Evolutionary conservation across 257 asterid genomes (phyloP), one percentile per base, ranked within the genome.

Genomic region (Rubia yunnanensis): DNA sequence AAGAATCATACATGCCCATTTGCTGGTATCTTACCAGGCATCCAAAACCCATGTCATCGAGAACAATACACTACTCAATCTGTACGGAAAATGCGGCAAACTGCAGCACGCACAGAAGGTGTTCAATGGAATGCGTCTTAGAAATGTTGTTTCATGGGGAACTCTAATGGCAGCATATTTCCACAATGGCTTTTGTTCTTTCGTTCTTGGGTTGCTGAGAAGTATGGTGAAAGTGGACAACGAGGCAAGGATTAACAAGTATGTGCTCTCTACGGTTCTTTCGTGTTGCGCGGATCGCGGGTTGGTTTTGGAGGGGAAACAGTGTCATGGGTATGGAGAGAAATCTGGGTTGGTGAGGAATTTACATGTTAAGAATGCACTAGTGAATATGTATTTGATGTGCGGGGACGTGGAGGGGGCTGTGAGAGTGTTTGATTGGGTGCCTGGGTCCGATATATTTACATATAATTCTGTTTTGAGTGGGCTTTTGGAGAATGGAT

Each of bases 91-190:
- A 52, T 87, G 95, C 36, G 82, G 88, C 4, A 84, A 87, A 63
- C 48, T 81, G 24, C 60, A 73, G 6, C 65, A 73, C 26, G 95
- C 95, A 1, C 96, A 88, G 75, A 65, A 32, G 28, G 61, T 89
- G 78, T 92, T 92, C 63, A 92, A 84, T 69, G 70, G 72, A 83
- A 88, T 89, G 98, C 83, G 72, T 3, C 74, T 79, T 78, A 77
- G 76, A 74, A 89, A 85, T 58, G 57, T 89, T 18, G 98, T 87
- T 34, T 77, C 96, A 4, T 89, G 96, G 95, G 78, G 94, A 5
- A 76, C 83, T 49, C 56, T 87, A 74, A 89, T 92, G 95, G 74
- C 92, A 22, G 90, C 86, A 41, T 89, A 84, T 77, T 79, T 79
- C 65, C 86, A 79, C 24, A 73, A 71, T 20, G 95, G 95, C 26